Conservation (phyloP, 2,329 filamentous ascomycete genomes). For the Albifimbria verrucaria region DNA sequence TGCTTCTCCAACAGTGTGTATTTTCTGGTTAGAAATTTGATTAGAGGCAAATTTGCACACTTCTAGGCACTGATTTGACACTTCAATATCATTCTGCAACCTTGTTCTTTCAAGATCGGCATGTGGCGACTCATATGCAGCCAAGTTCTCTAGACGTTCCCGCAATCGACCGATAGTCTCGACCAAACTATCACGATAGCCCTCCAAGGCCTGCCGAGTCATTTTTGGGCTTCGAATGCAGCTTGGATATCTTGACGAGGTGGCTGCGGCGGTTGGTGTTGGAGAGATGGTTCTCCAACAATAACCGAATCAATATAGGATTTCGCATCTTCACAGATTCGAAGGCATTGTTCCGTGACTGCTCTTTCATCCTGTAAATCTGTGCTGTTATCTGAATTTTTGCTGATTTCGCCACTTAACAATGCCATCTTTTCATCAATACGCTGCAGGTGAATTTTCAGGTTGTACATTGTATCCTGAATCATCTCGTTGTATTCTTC, state of each 20-base stretch:
- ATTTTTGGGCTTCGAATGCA: conserved; percentile 29
- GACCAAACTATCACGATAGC: conserved; percentile 26
- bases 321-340: conserved; percentile 33
- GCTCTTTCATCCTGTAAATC: conserved; percentile 32
- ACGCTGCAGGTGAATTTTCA: conserved; percentile 28
- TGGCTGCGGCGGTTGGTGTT: conserved; percentile 8
- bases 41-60: conserved; percentile 31
- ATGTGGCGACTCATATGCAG: conserved; percentile 15
- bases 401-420: conserved; percentile 12
- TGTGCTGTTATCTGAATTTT: conserved; percentile 15
- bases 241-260: neutral
- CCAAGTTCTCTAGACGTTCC: conserved; percentile 24
- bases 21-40: conserved; percentile 25
- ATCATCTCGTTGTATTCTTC: conserved; percentile 35
- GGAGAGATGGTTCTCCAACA: conserved; percentile 19
- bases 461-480: conserved; percentile 29
- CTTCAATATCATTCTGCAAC: conserved; percentile 30
- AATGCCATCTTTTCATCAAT: conserved; percentile 31
- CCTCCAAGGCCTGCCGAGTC: conserved; percentile 24
- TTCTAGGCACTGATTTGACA: conserved; percentile 33
- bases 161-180: conserved; percentile 27
- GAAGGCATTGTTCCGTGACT: conserved; percentile 34
- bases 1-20: conserved; percentile 31
- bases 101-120: conserved; percentile 20
- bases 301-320: conserved; percentile 30